A percentile compares a stretch with the other conserved stretches of the same genome.
Evolutionary conservation across 2,329 filamentous ascomycete genomes (phyloP).

Genomic region (Fusarium bactridioides): DNA sequence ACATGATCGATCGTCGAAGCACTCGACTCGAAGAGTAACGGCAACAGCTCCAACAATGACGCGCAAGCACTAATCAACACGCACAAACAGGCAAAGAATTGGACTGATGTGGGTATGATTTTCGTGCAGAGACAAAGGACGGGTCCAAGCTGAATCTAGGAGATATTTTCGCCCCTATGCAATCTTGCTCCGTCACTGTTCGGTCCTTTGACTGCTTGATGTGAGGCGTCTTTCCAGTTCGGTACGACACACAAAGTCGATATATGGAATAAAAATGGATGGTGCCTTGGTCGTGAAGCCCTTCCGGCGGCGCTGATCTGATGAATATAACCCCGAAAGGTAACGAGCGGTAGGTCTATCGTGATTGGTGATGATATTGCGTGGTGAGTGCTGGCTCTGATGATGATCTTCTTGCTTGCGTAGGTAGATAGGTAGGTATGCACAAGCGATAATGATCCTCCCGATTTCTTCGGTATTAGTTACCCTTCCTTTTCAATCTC

Average conservation of each 20-base stretch:
- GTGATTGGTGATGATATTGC: constrained; percentile 24
- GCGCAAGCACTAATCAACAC: constrained; percentile 20
- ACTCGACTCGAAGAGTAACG: background rate
- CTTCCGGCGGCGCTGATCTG: constrained; percentile 11
- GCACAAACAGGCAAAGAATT: constrained; percentile 19
- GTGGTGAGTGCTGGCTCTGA: constrained; percentile 16
- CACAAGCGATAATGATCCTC: background rate
- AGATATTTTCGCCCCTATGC: constrained; percentile 30
- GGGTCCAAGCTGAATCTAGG: constrained; percentile 6
- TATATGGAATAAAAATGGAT: constrained; percentile 20
- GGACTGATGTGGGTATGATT: constrained; percentile 5
- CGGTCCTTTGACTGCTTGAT: background rate
- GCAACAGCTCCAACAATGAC: constrained; percentile 7
- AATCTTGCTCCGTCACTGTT: constrained; percentile 20
- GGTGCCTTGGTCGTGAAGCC: constrained; percentile 13
- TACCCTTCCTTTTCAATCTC: constrained; percentile 22
- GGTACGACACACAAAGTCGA: constrained; percentile 1
- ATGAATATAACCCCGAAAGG: constrained; percentile 8
- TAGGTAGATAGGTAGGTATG: background rate
- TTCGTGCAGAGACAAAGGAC: constrained; percentile 13
- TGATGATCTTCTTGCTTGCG: background rate
- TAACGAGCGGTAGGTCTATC: constrained; percentile 28
- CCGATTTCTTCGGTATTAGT: background rate
- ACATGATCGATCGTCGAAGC: constrained; percentile 8
- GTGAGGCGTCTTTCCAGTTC: background rate